Conservation (phyloP, 768 basidiomycete species). For the Brasilioporus rufonigricans region DNA sequence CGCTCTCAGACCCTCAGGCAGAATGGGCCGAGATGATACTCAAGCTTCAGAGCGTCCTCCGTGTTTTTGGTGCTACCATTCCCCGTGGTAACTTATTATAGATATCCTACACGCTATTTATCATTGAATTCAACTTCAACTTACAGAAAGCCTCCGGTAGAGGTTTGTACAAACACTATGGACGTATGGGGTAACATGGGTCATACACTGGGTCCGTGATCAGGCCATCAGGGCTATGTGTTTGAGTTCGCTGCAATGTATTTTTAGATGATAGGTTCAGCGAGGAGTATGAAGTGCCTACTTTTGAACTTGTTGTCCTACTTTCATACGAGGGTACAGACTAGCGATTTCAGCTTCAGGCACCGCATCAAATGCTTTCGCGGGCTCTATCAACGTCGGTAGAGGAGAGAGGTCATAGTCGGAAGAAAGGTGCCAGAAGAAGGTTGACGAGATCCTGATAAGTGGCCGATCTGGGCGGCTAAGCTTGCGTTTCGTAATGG, state of each 20-base stretch:
- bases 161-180: background rate
- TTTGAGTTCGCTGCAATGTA: constrained; percentile 60
- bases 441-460: constrained; percentile 94
- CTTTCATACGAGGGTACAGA: constrained; percentile 73
- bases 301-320: constrained; percentile 87
- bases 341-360: constrained; percentile 23
- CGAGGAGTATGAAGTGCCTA: constrained; percentile 34
- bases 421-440: constrained; percentile 93
- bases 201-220: constrained; percentile 14
- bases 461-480: constrained; percentile 74
- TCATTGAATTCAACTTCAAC: constrained; percentile 40
- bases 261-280: constrained; percentile 6
- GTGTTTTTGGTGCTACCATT: constrained; percentile 50
- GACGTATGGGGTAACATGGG: background rate
- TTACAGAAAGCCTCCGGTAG: background rate
- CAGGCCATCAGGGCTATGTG: constrained; percentile 79
- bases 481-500: constrained; percentile 57
- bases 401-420: constrained; percentile 76
- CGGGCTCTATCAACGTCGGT: constrained; percentile 47
- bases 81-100: constrained; percentile 12
- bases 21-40: constrained; percentile 95
- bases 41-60: constrained; percentile 80
- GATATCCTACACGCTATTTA: background rate
- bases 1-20: constrained; percentile 75
- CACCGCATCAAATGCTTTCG: constrained; percentile 43